These are phyloP conservation scores for Blastobotrys elegans DNA, from an alignment of 1,139 yeast species.

Conservation along the genomic window DNA sequence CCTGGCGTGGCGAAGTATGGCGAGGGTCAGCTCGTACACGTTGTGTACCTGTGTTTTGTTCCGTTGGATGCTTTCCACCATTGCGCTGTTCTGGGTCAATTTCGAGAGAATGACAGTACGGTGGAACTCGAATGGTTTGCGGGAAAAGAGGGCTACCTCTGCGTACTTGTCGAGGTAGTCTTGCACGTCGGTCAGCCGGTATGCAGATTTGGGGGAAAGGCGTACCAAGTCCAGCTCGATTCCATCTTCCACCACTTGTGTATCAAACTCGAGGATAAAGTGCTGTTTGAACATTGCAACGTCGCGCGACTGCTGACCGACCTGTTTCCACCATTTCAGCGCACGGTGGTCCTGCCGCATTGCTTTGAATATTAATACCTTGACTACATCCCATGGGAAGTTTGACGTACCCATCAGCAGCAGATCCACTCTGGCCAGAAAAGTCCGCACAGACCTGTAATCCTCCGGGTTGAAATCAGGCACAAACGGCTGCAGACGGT, in stretches of 20 bases:
- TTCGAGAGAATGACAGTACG: constrained; percentile 11
- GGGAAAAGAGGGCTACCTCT: constrained; percentile 11
- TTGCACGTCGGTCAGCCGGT: not conserved
- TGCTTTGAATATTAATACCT: constrained; percentile 8
- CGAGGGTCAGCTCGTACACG: constrained; percentile 8
- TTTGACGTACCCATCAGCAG: constrained; percentile 7
- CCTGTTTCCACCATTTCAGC: constrained; percentile 9
- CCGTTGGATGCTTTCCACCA: constrained; percentile 1
- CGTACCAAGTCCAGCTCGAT: constrained; percentile 10
- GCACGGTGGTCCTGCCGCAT: constrained; percentile 3
- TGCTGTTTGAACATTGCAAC: not conserved
- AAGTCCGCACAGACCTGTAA: constrained; percentile 11
- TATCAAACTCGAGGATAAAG: constrained; percentile 9
- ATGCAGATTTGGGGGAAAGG: constrained; percentile 3
- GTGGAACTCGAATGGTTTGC: constrained; percentile 10
- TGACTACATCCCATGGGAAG: constrained; percentile 11
- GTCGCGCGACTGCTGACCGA: not conserved
- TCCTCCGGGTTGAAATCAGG: constrained; percentile 13
- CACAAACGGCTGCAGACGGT: constrained; percentile 7
- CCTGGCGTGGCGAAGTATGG: not conserved
- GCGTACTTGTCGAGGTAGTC: constrained; percentile 11
- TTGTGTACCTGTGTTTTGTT: constrained; percentile 2
- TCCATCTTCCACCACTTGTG: constrained; percentile 8
- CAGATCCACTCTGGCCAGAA: constrained; percentile 10
- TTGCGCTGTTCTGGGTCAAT: not conserved